Evolutionary conservation across 495 filamentous ascomycete genomes (phyloP).

Genomic region (Bryoglossum gracile): DNA sequence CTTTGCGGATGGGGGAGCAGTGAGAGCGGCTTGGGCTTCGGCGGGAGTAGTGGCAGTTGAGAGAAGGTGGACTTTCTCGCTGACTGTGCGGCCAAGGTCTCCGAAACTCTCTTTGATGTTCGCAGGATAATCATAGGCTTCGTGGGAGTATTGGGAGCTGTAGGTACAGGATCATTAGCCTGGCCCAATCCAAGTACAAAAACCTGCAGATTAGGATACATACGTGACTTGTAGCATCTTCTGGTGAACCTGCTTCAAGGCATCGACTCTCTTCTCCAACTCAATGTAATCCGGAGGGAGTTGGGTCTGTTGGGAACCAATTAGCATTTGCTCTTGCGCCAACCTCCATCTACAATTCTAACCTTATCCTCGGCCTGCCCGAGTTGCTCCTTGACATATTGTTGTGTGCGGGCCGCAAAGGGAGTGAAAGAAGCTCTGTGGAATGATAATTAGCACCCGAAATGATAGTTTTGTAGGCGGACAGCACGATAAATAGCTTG

Average conservation of each 20-base stretch:
- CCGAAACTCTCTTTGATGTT: conserved; percentile 97
- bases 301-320: conserved; percentile 56
- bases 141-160: conserved; percentile 91
- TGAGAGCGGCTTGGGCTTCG: conserved; percentile 90
- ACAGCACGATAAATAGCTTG: conserved; percentile 11
- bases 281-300: conserved; percentile 96
- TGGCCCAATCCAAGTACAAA: neutral
- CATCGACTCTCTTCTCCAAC: conserved; percentile 98
- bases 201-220: conserved; percentile 30
- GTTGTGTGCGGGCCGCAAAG: conserved; percentile 87
- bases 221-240: conserved; percentile 96
- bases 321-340: conserved; percentile 8
- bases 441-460: conserved; percentile 14
- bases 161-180: neutral
- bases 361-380: conserved; percentile 95
- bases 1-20: conserved; percentile 83
- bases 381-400: conserved; percentile 94
- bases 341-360: conserved; percentile 9
- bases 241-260: conserved; percentile 92
- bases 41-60: conserved; percentile 76
- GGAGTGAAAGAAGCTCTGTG: conserved; percentile 68
- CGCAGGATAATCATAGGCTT: conserved; percentile 98
- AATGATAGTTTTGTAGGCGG: conserved; percentile 14
- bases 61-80: conserved; percentile 88
- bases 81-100: conserved; percentile 90